Evolutionary conservation across 257 asterid species (phyloP), one percentile per base, ranked within the genome.

Genomic region (Forsythia suspensa): DNA sequence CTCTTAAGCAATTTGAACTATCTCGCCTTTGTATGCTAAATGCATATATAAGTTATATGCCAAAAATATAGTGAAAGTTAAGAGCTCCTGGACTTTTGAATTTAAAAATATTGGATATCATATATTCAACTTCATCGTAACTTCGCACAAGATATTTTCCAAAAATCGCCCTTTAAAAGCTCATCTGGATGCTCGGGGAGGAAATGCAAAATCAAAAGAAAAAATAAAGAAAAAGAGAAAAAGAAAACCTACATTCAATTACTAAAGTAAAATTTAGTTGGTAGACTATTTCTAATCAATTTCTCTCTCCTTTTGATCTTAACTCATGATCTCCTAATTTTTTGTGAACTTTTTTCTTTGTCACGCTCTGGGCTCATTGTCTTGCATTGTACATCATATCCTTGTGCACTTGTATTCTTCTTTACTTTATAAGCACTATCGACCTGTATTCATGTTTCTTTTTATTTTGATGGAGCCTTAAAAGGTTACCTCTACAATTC

Each of bases 321-420:
- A 70, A 51, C 18, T 72, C 42, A n/a, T 70, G 21, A 85, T 70
- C 59, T 70, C 57, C 72, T 67, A 52, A 41, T 24, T 70, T 43
- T 20, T 59, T n/a, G 11, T 6, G 67, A n/a, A 40, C 44, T 34
- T 69, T 57, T 80, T 46, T 86, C 81, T 73, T 81, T 89, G 75
- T 81, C 96, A 96, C 98, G 97, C 93, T 96, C 63, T 92, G 97
- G 96, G 94, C 92, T 59, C 98, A 94, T 79, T 94, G 98, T 84
- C 86, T 94, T 68, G 97, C 97, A 20, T 77, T 96, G 70, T 90
- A 96, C 87, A 70, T 94, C 78, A 86, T 96, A 75, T 51, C 98
- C 42, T 83, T 84, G 81, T 92, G 86, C 75, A 79, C 95, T 43
- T 94, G 99, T 82, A 37, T 82, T 85, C 97, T 96, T 51, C 98